Base-by-base conservation (phyloP, 2,329 filamentous ascomycete genomes). In the Colletotrichum costaricense region DNA sequence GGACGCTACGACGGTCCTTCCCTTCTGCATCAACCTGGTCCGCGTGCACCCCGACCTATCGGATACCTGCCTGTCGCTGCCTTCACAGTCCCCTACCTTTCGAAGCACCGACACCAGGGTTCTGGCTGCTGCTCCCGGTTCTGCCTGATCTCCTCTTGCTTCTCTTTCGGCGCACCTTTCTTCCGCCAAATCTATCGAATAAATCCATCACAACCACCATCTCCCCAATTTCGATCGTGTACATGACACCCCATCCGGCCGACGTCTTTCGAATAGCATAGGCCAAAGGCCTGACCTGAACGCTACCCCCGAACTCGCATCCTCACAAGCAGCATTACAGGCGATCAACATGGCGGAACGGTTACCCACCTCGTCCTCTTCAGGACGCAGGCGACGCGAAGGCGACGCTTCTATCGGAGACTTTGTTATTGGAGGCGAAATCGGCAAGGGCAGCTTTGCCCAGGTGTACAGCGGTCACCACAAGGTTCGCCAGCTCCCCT, bases 361-460 rank as follows among this genome's bases (percentile, higher is more conserved):
- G 75, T 81, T 81, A 73, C 82, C 84, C 73, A 76, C 79, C 64
- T 77, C 82, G 77, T 80, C 83, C 75, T 80, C 79, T 63, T 74
- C 69, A 14, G 79, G 79, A 77, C 81, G 83, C 66, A 79, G 78
- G 76, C 79, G 74, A 78, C 79, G 75, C 78, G 72, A 72, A 42
- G 68, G 30, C 19, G 72, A 74, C 52, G 72, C 72, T 19, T 67
- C 68, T 33, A 82, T 97, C 78, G 94, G 95, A 77, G 91, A 93
- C 79, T 98, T 97, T 84, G 89, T 90, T 78, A 92, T 96, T 79
- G 91, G 95, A 78, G 92, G 93, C 78, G 94, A 98, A 85, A 98
- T 98, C 81, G 97, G 97, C 76, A 97, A 97, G 85, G 97, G 97
- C 75, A 98, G 97, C 86, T 99, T 98, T 87, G 97, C 97, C 76